phyloP scores from a whole-genome alignment of 441 rosid genomes.

The Populus hybrid region DNA sequence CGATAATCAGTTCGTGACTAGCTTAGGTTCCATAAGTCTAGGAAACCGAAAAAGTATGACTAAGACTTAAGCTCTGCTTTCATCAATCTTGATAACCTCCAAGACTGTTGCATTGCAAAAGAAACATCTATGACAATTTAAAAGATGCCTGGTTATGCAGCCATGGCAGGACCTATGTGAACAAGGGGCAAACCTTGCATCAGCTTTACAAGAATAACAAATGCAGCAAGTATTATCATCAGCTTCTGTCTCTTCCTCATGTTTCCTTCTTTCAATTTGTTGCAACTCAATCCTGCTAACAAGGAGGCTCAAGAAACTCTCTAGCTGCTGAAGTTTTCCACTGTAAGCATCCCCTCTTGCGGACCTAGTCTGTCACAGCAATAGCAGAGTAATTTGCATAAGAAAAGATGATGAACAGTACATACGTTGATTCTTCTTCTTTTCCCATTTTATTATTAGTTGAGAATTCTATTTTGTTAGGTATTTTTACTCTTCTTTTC shows the following conservation, averaged over 20 bases:
- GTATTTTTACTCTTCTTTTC: background rate
- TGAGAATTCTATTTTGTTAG: background rate
- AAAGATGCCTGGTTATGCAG: constrained; percentile 92
- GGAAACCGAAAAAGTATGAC: background rate
- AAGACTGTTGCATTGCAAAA: constrained; percentile 86
- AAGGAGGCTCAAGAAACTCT: constrained; percentile 60
- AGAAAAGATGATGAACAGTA: background rate
- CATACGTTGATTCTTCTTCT: background rate
- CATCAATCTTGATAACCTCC: constrained; percentile 48
- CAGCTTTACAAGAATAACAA: constrained; percentile 67
- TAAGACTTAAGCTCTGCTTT: constrained; percentile 12
- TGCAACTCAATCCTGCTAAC: constrained; percentile 43
- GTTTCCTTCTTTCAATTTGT: constrained; percentile 30
- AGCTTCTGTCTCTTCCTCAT: constrained; percentile 34
- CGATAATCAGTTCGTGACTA: background rate
- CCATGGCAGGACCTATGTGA: constrained; percentile 86
- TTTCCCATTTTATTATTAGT: background rate
- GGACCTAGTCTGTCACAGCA: constrained; percentile 56
- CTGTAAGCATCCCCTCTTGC: constrained; percentile 51
- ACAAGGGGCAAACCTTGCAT: constrained; percentile 82
- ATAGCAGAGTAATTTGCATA: background rate
- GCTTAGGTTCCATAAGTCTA: background rate
- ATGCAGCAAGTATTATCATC: constrained; percentile 82
- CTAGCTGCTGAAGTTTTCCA: constrained; percentile 59
- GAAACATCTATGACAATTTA: constrained; percentile 92